Evolutionary conservation across 768 basidiomycete species (phyloP).

Genomic region (Pholiota microspora): DNA sequence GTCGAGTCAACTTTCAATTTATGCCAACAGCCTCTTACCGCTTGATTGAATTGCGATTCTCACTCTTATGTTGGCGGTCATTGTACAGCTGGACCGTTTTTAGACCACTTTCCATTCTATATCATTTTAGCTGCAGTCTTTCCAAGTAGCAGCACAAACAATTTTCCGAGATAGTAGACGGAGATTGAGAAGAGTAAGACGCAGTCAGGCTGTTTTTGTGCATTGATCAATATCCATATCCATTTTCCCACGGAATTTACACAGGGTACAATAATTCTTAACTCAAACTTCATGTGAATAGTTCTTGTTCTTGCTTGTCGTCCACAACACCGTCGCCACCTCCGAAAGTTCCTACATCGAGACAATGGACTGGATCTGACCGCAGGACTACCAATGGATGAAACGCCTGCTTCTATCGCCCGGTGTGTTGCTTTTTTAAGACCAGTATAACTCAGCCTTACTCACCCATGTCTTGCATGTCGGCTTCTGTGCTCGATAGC

Average conservation of each 20-base stretch:
- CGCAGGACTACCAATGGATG: constrained; percentile 35
- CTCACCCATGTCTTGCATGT: constrained; percentile 13
- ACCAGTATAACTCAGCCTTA: background rate
- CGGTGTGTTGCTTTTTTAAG: constrained; percentile 31
- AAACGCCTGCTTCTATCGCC: constrained; percentile 42
- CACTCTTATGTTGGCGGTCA: too few species aligned
- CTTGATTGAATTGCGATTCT: too few species aligned
- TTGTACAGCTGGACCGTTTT: too few species aligned
- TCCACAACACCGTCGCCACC: constrained; percentile 3
- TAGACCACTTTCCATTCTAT: too few species aligned
- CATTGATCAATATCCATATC: too few species aligned
- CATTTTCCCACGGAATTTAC: constrained; percentile 4
- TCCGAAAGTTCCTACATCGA: constrained; percentile 13
- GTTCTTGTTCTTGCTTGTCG: constrained; percentile 6
- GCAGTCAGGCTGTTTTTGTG: too few species aligned
- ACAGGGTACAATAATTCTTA: background rate
- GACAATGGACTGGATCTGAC: constrained; percentile 34
- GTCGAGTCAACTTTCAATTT: too few species aligned
- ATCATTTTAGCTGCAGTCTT: too few species aligned
- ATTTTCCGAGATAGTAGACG: too few species aligned
- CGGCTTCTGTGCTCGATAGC: constrained; percentile 36
- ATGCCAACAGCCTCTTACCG: too few species aligned
- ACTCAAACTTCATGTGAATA: background rate
- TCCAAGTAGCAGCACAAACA: too few species aligned
- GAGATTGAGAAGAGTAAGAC: too few species aligned